Conservation (phyloP, 495 filamentous ascomycete species). For the Darksidea phi region DNA sequence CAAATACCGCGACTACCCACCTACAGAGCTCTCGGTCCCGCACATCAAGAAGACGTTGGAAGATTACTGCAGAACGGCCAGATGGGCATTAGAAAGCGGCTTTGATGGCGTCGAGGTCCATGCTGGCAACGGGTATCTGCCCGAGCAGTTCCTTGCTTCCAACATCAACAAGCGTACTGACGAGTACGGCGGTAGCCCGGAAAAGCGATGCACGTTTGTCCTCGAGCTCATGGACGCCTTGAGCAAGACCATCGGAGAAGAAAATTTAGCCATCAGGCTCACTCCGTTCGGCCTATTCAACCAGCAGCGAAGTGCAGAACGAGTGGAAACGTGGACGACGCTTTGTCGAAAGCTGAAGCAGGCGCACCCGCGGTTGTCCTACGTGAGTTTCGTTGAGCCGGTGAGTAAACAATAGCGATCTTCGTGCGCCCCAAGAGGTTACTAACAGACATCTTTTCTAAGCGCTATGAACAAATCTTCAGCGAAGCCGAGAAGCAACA, state of each 20-base stretch:
- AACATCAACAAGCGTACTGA: slow-evolving; percentile 42
- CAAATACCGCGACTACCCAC: slow-evolving; percentile 49
- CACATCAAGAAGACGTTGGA: slow-evolving; percentile 48
- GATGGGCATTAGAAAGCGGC: slow-evolving; percentile 43
- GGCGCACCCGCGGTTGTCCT: slow-evolving; percentile 37
- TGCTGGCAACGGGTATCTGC: slow-evolving; percentile 41
- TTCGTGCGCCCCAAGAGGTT: too few species aligned
- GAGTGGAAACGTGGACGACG: slow-evolving; percentile 50
- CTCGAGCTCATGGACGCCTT: slow-evolving; percentile 40
- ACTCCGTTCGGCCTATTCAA: slow-evolving; percentile 50
- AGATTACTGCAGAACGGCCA: slow-evolving; percentile 44
- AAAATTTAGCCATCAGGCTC: slow-evolving; percentile 23
- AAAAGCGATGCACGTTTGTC: slow-evolving; percentile 40
- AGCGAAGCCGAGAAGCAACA: slow-evolving; percentile 49
- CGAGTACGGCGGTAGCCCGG: slow-evolving; percentile 41
- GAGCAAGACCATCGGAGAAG: slow-evolving; percentile 11
- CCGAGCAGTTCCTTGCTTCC: slow-evolving; percentile 41
- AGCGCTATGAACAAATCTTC: slow-evolving; percentile 54
- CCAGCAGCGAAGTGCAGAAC: slow-evolving; percentile 48
- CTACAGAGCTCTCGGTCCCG: slow-evolving; percentile 48
- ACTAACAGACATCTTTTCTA: neutral
- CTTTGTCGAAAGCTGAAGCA: slow-evolving; percentile 51
- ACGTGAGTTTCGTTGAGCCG: slow-evolving; percentile 56
- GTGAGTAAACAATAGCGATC: too few species aligned
- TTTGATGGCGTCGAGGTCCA: slow-evolving; percentile 58